A percentile compares a stretch with the other conserved stretches of the same genome.
phyloP scores from a whole-genome alignment of 202 grass and related monocot species.

The Zoysia matrella region DNA sequence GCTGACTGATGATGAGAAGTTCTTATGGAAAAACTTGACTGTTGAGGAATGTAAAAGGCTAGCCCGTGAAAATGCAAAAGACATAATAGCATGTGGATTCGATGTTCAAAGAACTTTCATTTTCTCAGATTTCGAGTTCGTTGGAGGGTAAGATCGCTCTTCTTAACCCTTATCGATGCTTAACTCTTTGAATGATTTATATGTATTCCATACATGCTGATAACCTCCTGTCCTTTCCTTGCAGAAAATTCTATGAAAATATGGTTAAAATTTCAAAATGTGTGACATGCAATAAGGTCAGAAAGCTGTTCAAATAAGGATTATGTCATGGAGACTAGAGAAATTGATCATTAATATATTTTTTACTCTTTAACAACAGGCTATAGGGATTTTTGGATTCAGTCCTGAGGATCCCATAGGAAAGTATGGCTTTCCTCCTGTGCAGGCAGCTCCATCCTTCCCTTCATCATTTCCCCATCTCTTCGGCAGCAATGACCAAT shows the following conservation, averaged over 20 bases:
- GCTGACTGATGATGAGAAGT: constrained; percentile 95
- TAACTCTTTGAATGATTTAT: background rate
- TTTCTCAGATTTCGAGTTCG: too few relatives aligned
- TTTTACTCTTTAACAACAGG: constrained; percentile 47
- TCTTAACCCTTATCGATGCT: background rate
- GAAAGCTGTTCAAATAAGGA: constrained; percentile 22
- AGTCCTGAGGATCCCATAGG: constrained; percentile 89
- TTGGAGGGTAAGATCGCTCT: too few relatives aligned
- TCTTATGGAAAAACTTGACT: constrained; percentile 82
- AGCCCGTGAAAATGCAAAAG: too few relatives aligned
- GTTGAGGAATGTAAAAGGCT: constrained; percentile 68
- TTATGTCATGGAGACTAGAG: constrained; percentile 8
- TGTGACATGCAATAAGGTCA: constrained; percentile 93
- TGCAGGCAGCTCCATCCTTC: constrained; percentile 95
- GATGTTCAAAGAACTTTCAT: too few relatives aligned
- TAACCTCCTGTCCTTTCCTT: constrained; percentile 30
- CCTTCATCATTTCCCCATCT: constrained; percentile 94
- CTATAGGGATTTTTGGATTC: constrained; percentile 94
- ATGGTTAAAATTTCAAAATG: constrained; percentile 40
- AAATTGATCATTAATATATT: constrained; percentile 20
- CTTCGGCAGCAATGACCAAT: background rate
- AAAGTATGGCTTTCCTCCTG: constrained; percentile 88
- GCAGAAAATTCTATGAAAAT: constrained; percentile 69
- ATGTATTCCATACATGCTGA: background rate
- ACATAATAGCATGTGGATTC: too few relatives aligned